phyloP scores from a whole-genome alignment of 805 yeast species.

The Sporopachydermia lactativora region DNA sequence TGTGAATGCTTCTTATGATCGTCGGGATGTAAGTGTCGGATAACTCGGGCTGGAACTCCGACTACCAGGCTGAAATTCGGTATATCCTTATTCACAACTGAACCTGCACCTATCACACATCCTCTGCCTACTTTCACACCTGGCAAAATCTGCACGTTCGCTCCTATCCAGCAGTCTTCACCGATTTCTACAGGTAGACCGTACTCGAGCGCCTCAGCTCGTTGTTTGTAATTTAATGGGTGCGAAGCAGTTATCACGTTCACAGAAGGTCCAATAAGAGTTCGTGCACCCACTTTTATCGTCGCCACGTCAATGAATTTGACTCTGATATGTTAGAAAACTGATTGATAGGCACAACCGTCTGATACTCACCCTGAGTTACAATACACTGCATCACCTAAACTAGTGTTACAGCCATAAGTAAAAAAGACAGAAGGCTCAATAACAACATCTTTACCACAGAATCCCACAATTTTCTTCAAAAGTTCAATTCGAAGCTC shows the following conservation, averaged over 20 bases:
- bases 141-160: conserved; percentile 38
- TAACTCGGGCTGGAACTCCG: conserved; percentile 48
- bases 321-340: conserved; percentile 9
- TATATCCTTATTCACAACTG: conserved; percentile 45
- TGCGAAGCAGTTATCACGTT: conserved; percentile 51
- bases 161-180: conserved; percentile 56
- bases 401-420: conserved; percentile 45
- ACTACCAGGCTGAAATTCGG: conserved; percentile 41
- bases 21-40: no score
- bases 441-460: conserved; percentile 26
- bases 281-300: conserved; percentile 46
- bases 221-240: conserved; percentile 34
- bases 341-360: background rate
- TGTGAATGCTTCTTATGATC: no score
- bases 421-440: conserved; percentile 54
- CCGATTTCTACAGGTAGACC: conserved; percentile 47
- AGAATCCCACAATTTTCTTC: conserved; percentile 31
- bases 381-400: conserved; percentile 46
- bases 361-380: conserved; percentile 35
- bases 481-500: conserved; percentile 26
- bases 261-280: conserved; percentile 50
- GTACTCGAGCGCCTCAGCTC: conserved; percentile 33
- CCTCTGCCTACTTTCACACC: conserved; percentile 56
- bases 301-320: conserved; percentile 45
- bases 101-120: conserved; percentile 52